Evolutionary conservation across 2,329 filamentous ascomycete genomes (phyloP).

Genomic region (Alternaria rosae): DNA sequence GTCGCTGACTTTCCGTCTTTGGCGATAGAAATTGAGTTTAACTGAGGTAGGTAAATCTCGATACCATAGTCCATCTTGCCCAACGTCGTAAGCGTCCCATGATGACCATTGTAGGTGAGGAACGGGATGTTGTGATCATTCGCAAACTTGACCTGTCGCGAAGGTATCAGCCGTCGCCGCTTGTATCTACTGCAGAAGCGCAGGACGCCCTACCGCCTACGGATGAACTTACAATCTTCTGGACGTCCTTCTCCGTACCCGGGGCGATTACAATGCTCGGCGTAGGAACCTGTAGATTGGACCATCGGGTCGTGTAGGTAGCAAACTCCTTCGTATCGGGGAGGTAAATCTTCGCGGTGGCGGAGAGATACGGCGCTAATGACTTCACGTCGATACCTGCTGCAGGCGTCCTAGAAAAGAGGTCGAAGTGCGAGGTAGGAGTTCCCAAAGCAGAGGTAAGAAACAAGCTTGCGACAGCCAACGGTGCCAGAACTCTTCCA

Average conservation of each 20-base stretch:
- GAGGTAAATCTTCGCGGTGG: conserved; percentile 24
- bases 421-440: not conserved
- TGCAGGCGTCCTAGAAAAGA: conserved; percentile 14
- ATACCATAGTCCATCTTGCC: conserved; percentile 60
- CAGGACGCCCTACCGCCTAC: no score
- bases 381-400: conserved; percentile 24
- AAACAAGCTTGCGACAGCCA: not conserved
- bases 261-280: conserved; percentile 28
- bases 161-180: fast-evolving
- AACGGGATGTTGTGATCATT: conserved; percentile 59
- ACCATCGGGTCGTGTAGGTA: conserved; percentile 20
- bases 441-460: not conserved
- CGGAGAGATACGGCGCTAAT: conserved; percentile 25
- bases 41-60: conserved; percentile 57
- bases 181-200: not conserved
- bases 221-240: conserved; percentile 23
- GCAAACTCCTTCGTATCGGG: conserved; percentile 22
- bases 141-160: conserved; percentile 56
- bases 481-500: not conserved
- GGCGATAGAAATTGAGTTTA: conserved; percentile 55
- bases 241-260: conserved; percentile 29
- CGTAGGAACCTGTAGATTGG: conserved; percentile 27
- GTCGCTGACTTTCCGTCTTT: conserved; percentile 56
- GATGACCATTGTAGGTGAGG: conserved; percentile 61
- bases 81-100: conserved; percentile 61